Conservation (phyloP, 768 basidiomycete species). For the Pleurotus pulmonarius region DNA sequence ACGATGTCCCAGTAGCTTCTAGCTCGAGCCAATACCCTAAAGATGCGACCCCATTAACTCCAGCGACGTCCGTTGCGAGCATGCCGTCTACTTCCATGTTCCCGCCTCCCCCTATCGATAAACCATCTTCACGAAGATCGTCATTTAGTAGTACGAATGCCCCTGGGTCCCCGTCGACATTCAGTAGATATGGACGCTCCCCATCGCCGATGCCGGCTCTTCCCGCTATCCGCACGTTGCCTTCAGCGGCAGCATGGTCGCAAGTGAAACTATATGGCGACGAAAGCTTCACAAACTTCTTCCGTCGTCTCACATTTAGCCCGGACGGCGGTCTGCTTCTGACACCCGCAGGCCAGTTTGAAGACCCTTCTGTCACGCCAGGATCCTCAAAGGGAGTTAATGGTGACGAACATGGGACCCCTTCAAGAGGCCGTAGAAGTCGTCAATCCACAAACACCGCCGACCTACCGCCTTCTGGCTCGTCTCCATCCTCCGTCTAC, state of each 20-base stretch:
- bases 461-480: slow-evolving; percentile 40
- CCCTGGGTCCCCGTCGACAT: slow-evolving; percentile 66
- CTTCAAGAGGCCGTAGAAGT: slow-evolving; percentile 56
- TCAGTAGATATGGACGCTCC: slow-evolving; percentile 69
- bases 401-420: slow-evolving; percentile 30
- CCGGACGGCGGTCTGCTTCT: slow-evolving; percentile 92
- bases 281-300: slow-evolving; percentile 94
- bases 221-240: slow-evolving; percentile 83
- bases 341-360: slow-evolving; percentile 96
- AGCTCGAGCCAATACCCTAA: slow-evolving; percentile 18
- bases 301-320: slow-evolving; percentile 89
- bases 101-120: slow-evolving; percentile 65
- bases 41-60: slow-evolving; percentile 49
- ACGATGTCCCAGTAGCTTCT: slow-evolving; percentile 30
- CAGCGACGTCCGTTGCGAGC: slow-evolving; percentile 65
- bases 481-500: slow-evolving; percentile 66
- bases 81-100: slow-evolving; percentile 62
- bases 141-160: slow-evolving; percentile 82
- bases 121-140: slow-evolving; percentile 53
- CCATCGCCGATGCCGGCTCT: slow-evolving; percentile 91
- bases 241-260: slow-evolving; percentile 51
- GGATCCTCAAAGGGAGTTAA: slow-evolving; percentile 14
- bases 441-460: slow-evolving; percentile 38
- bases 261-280: slow-evolving; percentile 89
- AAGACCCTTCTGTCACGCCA: slow-evolving; percentile 73